Conservation (phyloP, 2,329 filamentous ascomycete species). For the Arthrobotrys sinensis region DNA sequence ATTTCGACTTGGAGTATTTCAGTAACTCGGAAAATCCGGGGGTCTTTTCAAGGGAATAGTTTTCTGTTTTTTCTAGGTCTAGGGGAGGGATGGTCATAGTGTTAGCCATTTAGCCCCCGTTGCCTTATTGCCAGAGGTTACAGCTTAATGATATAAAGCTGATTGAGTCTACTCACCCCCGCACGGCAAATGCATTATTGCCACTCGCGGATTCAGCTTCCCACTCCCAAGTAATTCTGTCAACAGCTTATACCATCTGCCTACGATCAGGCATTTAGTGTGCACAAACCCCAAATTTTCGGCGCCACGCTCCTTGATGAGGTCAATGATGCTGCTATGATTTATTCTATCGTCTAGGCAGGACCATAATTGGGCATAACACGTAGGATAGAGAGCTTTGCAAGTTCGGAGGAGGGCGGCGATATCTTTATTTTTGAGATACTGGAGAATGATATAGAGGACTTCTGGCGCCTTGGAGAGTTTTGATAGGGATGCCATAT, state of each 20-base stretch:
- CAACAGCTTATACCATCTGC: neutral
- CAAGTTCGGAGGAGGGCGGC: slow-evolving; percentile 20
- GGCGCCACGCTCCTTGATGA: neutral
- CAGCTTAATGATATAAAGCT: neutral
- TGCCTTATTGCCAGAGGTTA: too few relatives aligned
- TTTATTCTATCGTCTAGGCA: neutral
- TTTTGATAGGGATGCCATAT: neutral
- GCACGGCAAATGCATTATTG: neutral
- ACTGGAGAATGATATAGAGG: slow-evolving; percentile 24
- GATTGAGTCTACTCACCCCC: neutral
- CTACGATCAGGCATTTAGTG: neutral
- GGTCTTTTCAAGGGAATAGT: neutral
- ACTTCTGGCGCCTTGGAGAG: slow-evolving; percentile 26
- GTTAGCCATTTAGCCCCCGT: too few relatives aligned
- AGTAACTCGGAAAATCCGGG: neutral
- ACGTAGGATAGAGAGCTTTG: slow-evolving; percentile 26
- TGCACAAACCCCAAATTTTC: neutral
- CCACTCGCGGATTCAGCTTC: neutral
- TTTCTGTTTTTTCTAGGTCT: neutral
- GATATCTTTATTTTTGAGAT: neutral
- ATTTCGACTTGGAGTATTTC: slow-evolving; percentile 8
- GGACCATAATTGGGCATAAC: slow-evolving; percentile 21
- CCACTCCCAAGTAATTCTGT: neutral
- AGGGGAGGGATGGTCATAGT: too few relatives aligned
- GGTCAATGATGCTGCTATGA: neutral